Conservation (phyloP, 1,284 basidiomycete species). For the Pseudomicrostroma phylloplanum region DNA sequence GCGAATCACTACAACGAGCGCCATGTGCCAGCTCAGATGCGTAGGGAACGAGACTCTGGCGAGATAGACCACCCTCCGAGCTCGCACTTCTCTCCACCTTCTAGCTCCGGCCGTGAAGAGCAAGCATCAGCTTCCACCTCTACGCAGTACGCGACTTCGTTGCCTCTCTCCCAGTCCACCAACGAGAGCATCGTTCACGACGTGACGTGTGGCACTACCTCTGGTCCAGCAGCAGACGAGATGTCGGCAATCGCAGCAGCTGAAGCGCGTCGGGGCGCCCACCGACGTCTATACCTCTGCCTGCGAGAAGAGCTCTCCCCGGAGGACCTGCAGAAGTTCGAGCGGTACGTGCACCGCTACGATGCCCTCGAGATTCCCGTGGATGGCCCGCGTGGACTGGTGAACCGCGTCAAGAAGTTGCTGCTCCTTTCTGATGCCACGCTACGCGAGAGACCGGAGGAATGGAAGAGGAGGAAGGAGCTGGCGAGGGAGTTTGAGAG, state of each 20-base stretch:
- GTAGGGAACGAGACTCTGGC: too few species aligned
- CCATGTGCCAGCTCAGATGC: too few species aligned
- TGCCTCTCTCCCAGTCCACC: neutral
- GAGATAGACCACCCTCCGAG: neutral
- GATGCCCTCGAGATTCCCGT: constrained; percentile 40
- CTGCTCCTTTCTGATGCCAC: constrained; percentile 34
- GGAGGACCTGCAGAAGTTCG: constrained; percentile 35
- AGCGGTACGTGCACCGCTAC: constrained; percentile 39
- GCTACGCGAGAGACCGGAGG: constrained; percentile 27
- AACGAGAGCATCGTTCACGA: too few species aligned
- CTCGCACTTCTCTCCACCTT: neutral
- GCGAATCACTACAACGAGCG: neutral
- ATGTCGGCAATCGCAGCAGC: neutral
- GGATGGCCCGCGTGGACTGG: constrained; percentile 35
- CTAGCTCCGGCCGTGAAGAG: neutral
- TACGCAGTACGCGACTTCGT: neutral
- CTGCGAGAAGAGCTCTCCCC: constrained; percentile 29
- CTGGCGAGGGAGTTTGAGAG: constrained; percentile 40
- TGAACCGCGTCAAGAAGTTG: constrained; percentile 40
- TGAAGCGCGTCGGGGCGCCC: constrained; percentile 11
- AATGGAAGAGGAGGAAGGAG: constrained; percentile 28
- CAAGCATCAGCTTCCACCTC: neutral
- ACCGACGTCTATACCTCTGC: constrained; percentile 32
- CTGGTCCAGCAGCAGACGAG: constrained; percentile 5
- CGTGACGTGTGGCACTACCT: neutral